phyloP scores from a whole-genome alignment of 2,329 filamentous ascomycete species.

The Metarhizium guizhouense region DNA sequence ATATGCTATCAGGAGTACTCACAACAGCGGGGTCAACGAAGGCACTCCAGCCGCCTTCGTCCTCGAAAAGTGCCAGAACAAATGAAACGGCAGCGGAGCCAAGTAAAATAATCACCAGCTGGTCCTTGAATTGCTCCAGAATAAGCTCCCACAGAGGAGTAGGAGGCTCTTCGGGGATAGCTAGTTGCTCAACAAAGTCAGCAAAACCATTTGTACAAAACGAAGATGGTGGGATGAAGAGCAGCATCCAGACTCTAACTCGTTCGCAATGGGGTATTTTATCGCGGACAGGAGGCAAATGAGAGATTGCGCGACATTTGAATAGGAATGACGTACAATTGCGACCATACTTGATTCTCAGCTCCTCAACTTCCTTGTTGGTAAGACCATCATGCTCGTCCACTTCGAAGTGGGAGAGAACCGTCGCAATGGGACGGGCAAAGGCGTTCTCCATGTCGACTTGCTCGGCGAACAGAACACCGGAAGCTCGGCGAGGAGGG shows the following conservation, averaged over 20 bases:
- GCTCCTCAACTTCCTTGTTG: constrained; percentile 46
- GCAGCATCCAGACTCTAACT: background rate
- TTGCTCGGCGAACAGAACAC: constrained; percentile 6
- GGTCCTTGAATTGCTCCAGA: constrained; percentile 98
- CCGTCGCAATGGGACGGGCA: constrained; percentile 45
- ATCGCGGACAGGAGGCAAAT: constrained; percentile 3
- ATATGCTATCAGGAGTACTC: constrained; percentile 31
- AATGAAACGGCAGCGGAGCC: constrained; percentile 92
- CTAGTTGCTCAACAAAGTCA: constrained; percentile 21
- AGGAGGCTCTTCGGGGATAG: constrained; percentile 76
- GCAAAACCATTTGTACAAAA: constrained; percentile 2
- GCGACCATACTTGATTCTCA: constrained; percentile 51
- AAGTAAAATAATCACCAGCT: constrained; percentile 90
- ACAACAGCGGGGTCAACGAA: constrained; percentile 95
- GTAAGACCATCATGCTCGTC: constrained; percentile 46
- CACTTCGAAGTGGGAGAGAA: constrained; percentile 51
- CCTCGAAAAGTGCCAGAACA: constrained; percentile 84
- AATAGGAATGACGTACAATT: constrained; percentile 43
- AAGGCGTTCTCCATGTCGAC: constrained; percentile 54
- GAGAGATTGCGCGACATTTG: constrained; percentile 3
- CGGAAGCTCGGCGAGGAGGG: background rate
- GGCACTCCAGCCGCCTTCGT: constrained; percentile 88
- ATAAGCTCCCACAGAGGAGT: constrained; percentile 95
- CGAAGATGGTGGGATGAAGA: background rate
- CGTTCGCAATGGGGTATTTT: background rate